Conservation (phyloP, 2,329 filamentous ascomycete species). For the Penicillium oxalicum region DNA sequence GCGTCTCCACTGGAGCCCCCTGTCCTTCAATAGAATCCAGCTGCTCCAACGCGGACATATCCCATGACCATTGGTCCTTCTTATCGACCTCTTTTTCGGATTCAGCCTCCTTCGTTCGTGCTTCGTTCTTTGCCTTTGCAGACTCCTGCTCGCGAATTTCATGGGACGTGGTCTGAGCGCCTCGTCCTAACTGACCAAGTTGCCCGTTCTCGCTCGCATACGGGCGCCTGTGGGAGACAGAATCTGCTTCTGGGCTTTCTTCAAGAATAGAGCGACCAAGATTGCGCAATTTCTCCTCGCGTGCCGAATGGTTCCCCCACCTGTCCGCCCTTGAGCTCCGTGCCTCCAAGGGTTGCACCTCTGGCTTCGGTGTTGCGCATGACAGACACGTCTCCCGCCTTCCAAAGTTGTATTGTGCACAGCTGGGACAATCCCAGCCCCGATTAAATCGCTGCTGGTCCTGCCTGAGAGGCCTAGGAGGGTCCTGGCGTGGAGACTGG, state of each 20-base stretch:
- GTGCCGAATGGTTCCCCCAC: background rate
- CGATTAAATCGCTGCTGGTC: constrained; percentile 1
- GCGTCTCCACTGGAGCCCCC: constrained; percentile 2
- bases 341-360: background rate
- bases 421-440: constrained; percentile 28
- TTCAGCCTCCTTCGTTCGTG: constrained; percentile 2
- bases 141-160: background rate
- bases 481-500: constrained; percentile 6
- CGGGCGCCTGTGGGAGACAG: background rate
- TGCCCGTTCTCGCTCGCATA: background rate
- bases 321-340: background rate
- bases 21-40: constrained; percentile 11
- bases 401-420: constrained; percentile 17
- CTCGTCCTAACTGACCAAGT: background rate
- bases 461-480: background rate
- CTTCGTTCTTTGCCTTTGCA: constrained; percentile 1
- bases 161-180: background rate
- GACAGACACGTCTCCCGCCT: constrained; percentile 21
- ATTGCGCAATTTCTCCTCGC: constrained; percentile 18
- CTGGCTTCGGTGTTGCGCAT: constrained; percentile 24
- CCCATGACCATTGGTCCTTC: constrained; percentile 26
- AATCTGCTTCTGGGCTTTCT: constrained; percentile 11
- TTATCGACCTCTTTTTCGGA: constrained; percentile 2
- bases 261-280: constrained; percentile 15
- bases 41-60: constrained; percentile 24